A percentile compares a stretch with the other conserved stretches of the same genome.
phyloP scores from a whole-genome alignment of 129 eudicot species.

The Centella asiatica region DNA sequence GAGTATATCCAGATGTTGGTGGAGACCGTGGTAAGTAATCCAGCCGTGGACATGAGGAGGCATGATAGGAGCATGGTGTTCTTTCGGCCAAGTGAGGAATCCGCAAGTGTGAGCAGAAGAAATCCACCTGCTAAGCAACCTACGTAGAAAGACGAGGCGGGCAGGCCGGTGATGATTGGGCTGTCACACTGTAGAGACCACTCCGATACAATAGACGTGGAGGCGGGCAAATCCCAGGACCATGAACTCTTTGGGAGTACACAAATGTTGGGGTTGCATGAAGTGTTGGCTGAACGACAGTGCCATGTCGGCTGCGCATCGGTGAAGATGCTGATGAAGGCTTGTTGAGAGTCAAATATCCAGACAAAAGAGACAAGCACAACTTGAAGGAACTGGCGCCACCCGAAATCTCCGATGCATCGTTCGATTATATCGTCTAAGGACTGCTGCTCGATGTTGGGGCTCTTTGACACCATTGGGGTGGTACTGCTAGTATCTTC shows the following conservation, averaged over 20 bases:
- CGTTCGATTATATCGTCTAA: conserved; percentile 9
- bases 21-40: conserved; percentile 27
- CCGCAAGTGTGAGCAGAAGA: conserved; percentile 10
- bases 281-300: conserved; percentile 8
- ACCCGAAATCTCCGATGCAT: conserved; percentile 9
- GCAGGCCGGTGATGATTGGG: conserved; percentile 19
- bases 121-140: conserved; percentile 22
- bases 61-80: conserved; percentile 31
- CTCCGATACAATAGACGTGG: conserved; percentile 27
- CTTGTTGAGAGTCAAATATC: conserved; percentile 38
- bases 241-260: not conserved
- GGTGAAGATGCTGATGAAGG: conserved; percentile 41
- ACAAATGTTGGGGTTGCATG: conserved; percentile 3
- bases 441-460: not conserved
- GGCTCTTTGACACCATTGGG: not conserved
- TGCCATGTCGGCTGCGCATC: conserved; percentile 42
- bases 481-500: not conserved
- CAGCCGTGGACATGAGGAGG: conserved; percentile 29
- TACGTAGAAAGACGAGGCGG: conserved; percentile 23
- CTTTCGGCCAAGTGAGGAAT: conserved; percentile 33
- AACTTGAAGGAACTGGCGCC: conserved; percentile 29
- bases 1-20: conserved; percentile 39
- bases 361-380: conserved; percentile 18
- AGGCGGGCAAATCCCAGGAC: not conserved
- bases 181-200: conserved; percentile 34